A percentile compares a stretch with the other conserved stretches of the same genome.
These are phyloP conservation scores for Graphium sp. DNA, from an alignment of 2,329 filamentous ascomycete species.

Conservation along the genomic window DNA sequence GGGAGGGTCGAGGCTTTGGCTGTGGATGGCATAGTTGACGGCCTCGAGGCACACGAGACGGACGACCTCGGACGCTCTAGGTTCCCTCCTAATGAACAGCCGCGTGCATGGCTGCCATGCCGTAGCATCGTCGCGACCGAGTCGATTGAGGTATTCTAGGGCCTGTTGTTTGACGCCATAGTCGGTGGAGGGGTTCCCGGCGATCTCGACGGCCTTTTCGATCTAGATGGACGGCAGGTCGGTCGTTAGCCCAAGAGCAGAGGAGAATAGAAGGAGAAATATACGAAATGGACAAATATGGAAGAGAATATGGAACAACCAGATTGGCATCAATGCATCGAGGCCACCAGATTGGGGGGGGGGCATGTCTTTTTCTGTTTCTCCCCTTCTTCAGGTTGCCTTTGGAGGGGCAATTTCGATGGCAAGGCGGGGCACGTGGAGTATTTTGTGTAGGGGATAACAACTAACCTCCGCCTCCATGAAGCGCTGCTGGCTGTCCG, in stretches of 20 bases:
- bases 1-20: slow-evolving; percentile 55
- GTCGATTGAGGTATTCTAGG: slow-evolving; percentile 61
- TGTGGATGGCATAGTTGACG: slow-evolving; percentile 80
- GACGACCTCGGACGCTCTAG: slow-evolving; percentile 64
- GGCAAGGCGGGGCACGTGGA: no score
- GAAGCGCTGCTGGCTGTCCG: not conserved
- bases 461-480: not conserved
- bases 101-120: slow-evolving; percentile 82
- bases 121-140: slow-evolving; percentile 65
- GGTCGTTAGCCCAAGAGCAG: no score
- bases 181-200: slow-evolving; percentile 67
- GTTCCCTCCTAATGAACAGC: slow-evolving; percentile 60
- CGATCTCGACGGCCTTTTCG: slow-evolving; percentile 89
- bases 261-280: no score
- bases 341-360: slow-evolving; percentile 2
- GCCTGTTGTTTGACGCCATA: slow-evolving; percentile 64
- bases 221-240: no score
- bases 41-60: slow-evolving; percentile 83
- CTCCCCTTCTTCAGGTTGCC: no score
- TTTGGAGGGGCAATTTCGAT: no score
- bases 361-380: no score
- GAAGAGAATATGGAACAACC: not conserved
- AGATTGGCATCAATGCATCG: slow-evolving; percentile 1
- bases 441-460: no score
- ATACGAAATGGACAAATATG: not conserved